Evolutionary conservation across 192 early-diverging fungal species (phyloP).

Genomic region (Obelidium mucronatum): DNA sequence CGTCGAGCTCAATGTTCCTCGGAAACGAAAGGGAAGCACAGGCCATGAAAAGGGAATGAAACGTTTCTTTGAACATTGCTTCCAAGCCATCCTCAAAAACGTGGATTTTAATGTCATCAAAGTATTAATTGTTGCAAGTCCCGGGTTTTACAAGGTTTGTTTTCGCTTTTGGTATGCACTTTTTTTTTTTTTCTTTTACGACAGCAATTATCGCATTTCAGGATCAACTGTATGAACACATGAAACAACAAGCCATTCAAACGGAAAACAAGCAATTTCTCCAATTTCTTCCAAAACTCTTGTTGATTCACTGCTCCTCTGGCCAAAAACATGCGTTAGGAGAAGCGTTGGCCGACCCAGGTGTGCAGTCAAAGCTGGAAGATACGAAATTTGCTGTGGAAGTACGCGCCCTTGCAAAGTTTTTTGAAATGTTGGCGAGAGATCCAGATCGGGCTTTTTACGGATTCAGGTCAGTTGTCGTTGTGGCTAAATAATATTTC

Average conservation of each 20-base stretch:
- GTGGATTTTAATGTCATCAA: conserved; percentile 94
- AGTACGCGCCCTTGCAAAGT: conserved; percentile 79
- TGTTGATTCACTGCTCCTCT: conserved; percentile 90
- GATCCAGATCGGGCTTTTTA: conserved; percentile 95
- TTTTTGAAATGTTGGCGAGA: conserved; percentile 89
- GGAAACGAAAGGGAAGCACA: conserved; percentile 85
- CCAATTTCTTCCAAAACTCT: conserved; percentile 86
- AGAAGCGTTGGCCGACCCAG: conserved; percentile 90
- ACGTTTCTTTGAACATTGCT: conserved; percentile 92
- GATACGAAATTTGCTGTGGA: conserved; percentile 95
- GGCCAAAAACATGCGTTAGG: conserved; percentile 96
- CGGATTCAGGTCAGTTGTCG: conserved; percentile 51
- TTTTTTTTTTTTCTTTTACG: neutral
- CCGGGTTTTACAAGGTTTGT: conserved; percentile 88
- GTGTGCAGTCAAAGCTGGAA: conserved; percentile 76
- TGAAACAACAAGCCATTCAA: conserved; percentile 81
- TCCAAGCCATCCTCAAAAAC: conserved; percentile 75
- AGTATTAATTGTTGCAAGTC: conserved; percentile 94
- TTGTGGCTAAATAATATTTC: neutral
- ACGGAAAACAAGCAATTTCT: conserved; percentile 82
- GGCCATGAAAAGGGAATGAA: conserved; percentile 83
- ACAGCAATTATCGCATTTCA: conserved; percentile 38
- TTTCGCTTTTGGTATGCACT: neutral
- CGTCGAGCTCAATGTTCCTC: conserved; percentile 90
- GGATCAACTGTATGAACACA: conserved; percentile 87